These are phyloP conservation scores for Chamaecyparis obtusa DNA, from an alignment of 75 land plant species.

Conservation along the genomic window DNA sequence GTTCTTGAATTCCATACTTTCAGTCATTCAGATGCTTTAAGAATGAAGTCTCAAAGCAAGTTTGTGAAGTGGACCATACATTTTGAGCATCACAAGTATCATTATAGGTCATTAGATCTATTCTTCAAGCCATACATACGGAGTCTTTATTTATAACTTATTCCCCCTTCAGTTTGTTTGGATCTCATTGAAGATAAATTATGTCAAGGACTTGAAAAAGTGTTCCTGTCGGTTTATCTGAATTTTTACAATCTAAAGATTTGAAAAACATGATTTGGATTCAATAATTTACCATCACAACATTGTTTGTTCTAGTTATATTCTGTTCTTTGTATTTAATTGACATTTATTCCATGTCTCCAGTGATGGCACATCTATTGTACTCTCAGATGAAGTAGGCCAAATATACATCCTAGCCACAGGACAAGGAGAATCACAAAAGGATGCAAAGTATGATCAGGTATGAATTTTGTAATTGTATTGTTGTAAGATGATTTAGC, in stretches of 20 bases:
- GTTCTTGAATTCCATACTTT: neutral
- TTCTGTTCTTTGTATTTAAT: neutral
- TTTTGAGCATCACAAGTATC: too few species aligned
- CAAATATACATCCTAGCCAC: slow-evolving; percentile 85
- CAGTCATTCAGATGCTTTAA: neutral
- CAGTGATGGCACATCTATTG: slow-evolving; percentile 96
- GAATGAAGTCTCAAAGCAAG: neutral
- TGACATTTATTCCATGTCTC: neutral
- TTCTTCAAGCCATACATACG: neutral
- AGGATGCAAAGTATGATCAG: slow-evolving; percentile 97
- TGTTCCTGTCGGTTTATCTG: neutral
- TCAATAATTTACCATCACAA: neutral
- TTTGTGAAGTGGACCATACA: neutral
- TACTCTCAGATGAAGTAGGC: slow-evolving; percentile 98
- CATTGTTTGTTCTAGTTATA: neutral
- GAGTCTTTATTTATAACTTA: neutral
- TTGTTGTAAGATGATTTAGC: neutral
- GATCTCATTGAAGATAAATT: neutral
- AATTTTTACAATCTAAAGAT: neutral
- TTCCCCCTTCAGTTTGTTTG: neutral
- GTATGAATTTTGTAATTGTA: slow-evolving; percentile 23
- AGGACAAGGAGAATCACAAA: slow-evolving; percentile 84
- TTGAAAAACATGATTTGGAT: neutral
- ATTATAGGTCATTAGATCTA: neutral
- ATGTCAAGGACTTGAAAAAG: neutral